A percentile compares a stretch with the other conserved stretches of the same genome.
Evolutionary conservation across 2,329 filamentous ascomycete species (phyloP).

Genomic region (Diaporthe capsici): DNA sequence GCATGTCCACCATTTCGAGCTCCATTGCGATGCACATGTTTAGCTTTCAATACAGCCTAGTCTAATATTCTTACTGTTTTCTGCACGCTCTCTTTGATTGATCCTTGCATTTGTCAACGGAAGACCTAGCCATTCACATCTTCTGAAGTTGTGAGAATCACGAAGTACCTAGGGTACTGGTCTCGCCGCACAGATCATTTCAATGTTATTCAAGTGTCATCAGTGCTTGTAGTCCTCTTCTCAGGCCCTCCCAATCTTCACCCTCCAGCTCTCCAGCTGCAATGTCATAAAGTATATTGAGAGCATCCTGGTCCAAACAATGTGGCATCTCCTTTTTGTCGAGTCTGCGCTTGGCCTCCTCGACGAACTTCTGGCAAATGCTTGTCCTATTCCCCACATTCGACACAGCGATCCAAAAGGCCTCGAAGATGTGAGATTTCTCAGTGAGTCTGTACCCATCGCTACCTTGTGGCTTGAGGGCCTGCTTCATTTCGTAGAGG

Average conservation of each 20-base stretch:
- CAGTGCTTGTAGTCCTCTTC: background rate
- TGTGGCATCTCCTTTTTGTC: background rate
- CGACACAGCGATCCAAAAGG: slow-evolving; percentile 1
- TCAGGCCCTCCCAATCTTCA: background rate
- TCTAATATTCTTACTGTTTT: background rate
- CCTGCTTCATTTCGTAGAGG: background rate
- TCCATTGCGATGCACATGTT: background rate
- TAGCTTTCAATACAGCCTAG: background rate
- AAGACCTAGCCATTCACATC: background rate
- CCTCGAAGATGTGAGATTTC: background rate
- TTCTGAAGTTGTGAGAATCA: background rate
- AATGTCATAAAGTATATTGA: background rate
- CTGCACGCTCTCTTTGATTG: background rate
- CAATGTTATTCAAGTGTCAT: background rate
- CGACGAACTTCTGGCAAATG: background rate
- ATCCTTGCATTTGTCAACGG: background rate
- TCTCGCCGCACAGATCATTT: too few species aligned
- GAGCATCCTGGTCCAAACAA: background rate
- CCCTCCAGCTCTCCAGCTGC: background rate
- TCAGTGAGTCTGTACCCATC: background rate
- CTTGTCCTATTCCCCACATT: background rate
- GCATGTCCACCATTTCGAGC: too few species aligned
- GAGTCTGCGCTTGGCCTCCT: background rate
- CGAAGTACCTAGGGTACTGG: background rate
- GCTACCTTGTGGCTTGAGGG: background rate